These are phyloP conservation scores for Colletotrichum aenigma DNA, from an alignment of 2,329 filamentous ascomycete genomes.

Conservation along the genomic window DNA sequence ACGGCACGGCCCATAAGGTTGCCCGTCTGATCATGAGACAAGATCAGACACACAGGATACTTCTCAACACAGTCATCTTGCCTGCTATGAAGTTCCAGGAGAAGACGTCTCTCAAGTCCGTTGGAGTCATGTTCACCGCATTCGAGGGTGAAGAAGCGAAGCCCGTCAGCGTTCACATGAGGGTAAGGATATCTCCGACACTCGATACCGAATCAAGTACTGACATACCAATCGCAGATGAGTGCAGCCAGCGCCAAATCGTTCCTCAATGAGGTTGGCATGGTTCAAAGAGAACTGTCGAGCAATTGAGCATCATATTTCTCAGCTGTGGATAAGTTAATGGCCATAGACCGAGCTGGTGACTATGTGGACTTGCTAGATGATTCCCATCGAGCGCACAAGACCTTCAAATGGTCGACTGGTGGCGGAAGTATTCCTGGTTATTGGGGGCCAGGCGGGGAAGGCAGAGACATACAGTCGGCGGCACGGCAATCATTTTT, in stretches of 20 bases:
- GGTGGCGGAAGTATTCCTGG: not conserved
- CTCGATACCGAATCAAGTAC: not conserved
- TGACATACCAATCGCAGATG: constrained; percentile 44
- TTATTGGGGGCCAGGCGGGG: not conserved
- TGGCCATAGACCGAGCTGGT: not conserved
- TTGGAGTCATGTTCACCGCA: constrained; percentile 70
- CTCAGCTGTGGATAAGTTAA: not conserved
- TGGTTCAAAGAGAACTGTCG: constrained; percentile 56
- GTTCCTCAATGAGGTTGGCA: constrained; percentile 54
- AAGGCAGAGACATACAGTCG: constrained; percentile 11
- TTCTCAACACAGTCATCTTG: constrained; percentile 83
- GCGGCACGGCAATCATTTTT: not conserved
- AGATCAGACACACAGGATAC: constrained; percentile 84
- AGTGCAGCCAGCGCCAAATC: constrained; percentile 56
- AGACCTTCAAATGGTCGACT: not conserved
- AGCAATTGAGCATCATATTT: constrained; percentile 30
- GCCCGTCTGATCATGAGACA: constrained; percentile 88
- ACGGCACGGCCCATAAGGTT: constrained; percentile 40
- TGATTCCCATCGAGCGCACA: not conserved
- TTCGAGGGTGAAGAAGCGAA: constrained; percentile 61
- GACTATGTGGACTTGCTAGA: not conserved
- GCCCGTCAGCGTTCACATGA: constrained; percentile 64
- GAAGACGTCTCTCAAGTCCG: constrained; percentile 73
- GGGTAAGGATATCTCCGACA: constrained; percentile 46
- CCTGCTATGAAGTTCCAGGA: constrained; percentile 82